Evolutionary conservation across 2,329 filamentous ascomycete species (phyloP), one percentile per base, ranked within the genome.

Genomic region (Dryadomyces sulphureus): DNA sequence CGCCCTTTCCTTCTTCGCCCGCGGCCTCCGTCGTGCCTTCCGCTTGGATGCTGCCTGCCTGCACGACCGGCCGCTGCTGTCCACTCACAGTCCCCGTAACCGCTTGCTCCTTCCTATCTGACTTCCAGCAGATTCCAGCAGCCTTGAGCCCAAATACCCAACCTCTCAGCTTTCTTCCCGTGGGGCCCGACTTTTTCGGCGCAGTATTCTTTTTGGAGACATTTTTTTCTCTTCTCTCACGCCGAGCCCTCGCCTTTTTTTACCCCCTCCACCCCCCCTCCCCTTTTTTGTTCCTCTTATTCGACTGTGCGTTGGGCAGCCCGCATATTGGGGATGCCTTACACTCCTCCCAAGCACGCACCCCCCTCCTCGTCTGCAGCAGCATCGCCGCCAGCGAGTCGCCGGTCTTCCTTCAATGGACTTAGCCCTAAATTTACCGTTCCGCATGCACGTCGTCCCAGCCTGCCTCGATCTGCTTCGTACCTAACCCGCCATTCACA

Each of bases 301-400:
- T 35, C 25, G 41, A 30, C 20, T 41, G 21, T 32, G 30, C 22
- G n/a, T 46, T 21, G 50, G 51, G 24, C 50, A 52, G 47, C 56
- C 51, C 54, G 53, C 57, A 54, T 54, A 46, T 56, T 62, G 62
- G 68, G 73, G 68, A 92, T 92, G 85, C 85, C 85, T 77, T 92
- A 92, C 70, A 92, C 85, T 64, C 84, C 85, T 50, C 85, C 85
- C 52, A 77, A 80, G 56, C 75, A 76, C 59, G 67, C 72, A 59
- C 80, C 77, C 50, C 76, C 77, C 58, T 68, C 76, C 54, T 69
- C 73, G 50, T 79, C 77, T 56, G 67, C 68, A 49, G 65, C 72
- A 44, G 57, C 68, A 20, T 79, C 77, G 44, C 77, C 77, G 45
- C 65, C 68, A 54, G 59, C 61, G 52, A 79, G 75, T 58, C 73